These are phyloP conservation scores for Metschnikowia hibisci DNA, from an alignment of 805 yeast genomes.

Conservation along the genomic window DNA sequence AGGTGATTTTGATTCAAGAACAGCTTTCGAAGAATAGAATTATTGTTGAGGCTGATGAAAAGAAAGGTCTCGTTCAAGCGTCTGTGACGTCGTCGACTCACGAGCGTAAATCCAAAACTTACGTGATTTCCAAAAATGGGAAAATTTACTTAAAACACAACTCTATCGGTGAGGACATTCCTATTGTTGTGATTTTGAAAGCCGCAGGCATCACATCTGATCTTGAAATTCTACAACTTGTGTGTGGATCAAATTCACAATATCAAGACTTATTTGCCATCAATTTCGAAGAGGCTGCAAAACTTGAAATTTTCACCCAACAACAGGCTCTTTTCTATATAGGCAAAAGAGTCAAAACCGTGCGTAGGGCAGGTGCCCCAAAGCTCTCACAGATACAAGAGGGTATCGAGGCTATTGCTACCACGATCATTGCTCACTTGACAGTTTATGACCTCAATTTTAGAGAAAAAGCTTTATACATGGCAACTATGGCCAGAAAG, in stretches of 20 bases:
- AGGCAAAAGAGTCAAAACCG: constrained; percentile 88
- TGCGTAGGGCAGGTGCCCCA: constrained; percentile 81
- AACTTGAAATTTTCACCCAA: constrained; percentile 80
- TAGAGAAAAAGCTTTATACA: constrained; percentile 88
- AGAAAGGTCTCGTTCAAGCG: constrained; percentile 92
- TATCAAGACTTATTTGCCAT: constrained; percentile 92
- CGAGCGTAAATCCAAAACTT: constrained; percentile 96
- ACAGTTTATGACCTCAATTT: constrained; percentile 81
- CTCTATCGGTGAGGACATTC: constrained; percentile 91
- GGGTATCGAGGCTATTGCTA: constrained; percentile 94
- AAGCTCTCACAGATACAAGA: constrained; percentile 80
- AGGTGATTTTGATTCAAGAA: constrained; percentile 94
- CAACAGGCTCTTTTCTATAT: constrained; percentile 89
- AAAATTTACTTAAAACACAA: constrained; percentile 90
- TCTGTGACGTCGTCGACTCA: constrained; percentile 97
- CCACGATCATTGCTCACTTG: constrained; percentile 93
- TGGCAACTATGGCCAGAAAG: constrained; percentile 95
- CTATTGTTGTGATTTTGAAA: constrained; percentile 86
- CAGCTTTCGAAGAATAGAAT: constrained; percentile 96
- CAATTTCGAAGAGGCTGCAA: constrained; percentile 91
- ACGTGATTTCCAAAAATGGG: constrained; percentile 87
- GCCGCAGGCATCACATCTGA: constrained; percentile 95
- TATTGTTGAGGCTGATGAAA: constrained; percentile 95
- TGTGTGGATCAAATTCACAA: constrained; percentile 83
- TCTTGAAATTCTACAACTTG: constrained; percentile 87